A percentile compares a stretch with the other conserved stretches of the same genome.
phyloP scores from a whole-genome alignment of 2,329 filamentous ascomycete species.

The Lomentospora prolificans region DNA sequence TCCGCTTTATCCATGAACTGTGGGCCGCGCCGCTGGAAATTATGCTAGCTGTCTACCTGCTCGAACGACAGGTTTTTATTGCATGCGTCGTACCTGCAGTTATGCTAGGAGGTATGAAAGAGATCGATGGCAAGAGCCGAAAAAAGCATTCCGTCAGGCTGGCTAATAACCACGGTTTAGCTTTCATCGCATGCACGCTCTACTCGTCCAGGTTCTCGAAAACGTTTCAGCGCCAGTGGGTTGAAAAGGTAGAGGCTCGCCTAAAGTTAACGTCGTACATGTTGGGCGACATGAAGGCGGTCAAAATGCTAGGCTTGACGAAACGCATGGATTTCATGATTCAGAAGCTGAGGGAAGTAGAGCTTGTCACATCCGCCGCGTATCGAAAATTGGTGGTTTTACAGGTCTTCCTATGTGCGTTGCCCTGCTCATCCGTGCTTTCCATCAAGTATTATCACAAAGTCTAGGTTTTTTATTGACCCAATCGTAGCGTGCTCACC shows the following conservation, averaged over 20 bases:
- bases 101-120: background rate
- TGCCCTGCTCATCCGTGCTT: background rate
- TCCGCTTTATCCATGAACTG: constrained; percentile 26
- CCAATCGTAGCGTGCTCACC: background rate
- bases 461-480: background rate
- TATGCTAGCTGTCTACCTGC: constrained; percentile 33
- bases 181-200: constrained; percentile 10
- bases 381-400: constrained; percentile 18
- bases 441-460: constrained; percentile 2
- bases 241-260: constrained; percentile 27
- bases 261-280: constrained; percentile 29
- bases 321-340: constrained; percentile 17
- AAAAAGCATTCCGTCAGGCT: too few species aligned
- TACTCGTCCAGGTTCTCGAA: constrained; percentile 27
- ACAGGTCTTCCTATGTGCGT: constrained; percentile 15
- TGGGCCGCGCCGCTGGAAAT: constrained; percentile 32
- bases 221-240: constrained; percentile 24
- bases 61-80: constrained; percentile 34
- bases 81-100: constrained; percentile 36
- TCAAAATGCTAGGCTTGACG: constrained; percentile 32
- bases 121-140: too few species aligned
- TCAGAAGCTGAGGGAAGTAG: constrained; percentile 17
- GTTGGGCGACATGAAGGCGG: constrained; percentile 33
- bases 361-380: constrained; percentile 19
- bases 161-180: too few species aligned